phyloP scores from a whole-genome alignment of 2,329 filamentous ascomycete genomes.

The Saccharata proteae region DNA sequence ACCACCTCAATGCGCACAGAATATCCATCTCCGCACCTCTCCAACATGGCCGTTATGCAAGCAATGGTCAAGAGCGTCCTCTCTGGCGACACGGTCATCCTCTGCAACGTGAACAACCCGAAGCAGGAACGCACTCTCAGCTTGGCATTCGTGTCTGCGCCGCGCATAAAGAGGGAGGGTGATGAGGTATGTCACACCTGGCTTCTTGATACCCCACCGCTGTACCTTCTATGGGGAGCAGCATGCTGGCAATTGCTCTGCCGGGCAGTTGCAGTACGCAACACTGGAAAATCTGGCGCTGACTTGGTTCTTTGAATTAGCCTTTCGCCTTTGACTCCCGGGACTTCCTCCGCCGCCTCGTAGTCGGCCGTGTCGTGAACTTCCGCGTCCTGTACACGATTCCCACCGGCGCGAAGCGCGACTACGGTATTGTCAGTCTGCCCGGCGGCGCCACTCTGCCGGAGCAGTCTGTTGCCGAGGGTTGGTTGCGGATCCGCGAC shows the following conservation, averaged over 20 bases:
- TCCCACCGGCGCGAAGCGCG: conserved; percentile 61
- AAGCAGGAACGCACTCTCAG: conserved; percentile 76
- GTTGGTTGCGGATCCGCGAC: conserved; percentile 87
- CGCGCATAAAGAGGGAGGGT: conserved; percentile 73
- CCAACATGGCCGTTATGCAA: conserved; percentile 17
- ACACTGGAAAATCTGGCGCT: neutral
- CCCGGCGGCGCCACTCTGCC: conserved; percentile 50
- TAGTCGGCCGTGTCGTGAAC: conserved; percentile 76
- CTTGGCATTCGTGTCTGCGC: conserved; percentile 83
- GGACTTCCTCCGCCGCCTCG: conserved; percentile 74
- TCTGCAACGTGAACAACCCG: conserved; percentile 71
- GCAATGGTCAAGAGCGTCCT: conserved; percentile 72
- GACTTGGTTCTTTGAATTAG: conserved; percentile 15
- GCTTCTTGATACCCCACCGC: conserved; percentile 3
- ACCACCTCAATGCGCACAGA: too few relatives aligned
- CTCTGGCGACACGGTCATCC: conserved; percentile 82
- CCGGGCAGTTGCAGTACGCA: neutral
- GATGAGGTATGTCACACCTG: conserved; percentile 52
- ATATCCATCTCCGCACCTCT: too few relatives aligned
- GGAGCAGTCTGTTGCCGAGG: conserved; percentile 72
- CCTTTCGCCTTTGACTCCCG: conserved; percentile 88
- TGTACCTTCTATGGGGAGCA: conserved; percentile 4
- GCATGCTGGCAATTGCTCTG: neutral
- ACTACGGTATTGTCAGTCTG: conserved; percentile 74
- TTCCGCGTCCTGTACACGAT: conserved; percentile 82